Evolutionary conservation across 345 rosid species (phyloP).

Genomic region (Linum usitatissimum): DNA sequence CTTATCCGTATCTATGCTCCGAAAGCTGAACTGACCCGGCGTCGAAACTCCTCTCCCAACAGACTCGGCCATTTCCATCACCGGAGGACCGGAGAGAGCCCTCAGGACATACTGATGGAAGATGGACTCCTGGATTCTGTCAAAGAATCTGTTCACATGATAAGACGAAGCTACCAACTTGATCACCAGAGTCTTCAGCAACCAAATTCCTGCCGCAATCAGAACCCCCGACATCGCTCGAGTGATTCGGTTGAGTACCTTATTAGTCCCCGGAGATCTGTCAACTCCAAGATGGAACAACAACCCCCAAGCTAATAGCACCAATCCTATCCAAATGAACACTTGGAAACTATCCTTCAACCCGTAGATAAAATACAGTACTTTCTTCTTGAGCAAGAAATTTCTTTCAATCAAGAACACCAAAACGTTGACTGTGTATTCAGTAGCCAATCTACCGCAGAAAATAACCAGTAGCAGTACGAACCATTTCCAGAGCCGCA

Average conservation of each 20-base stretch:
- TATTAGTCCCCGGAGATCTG: constrained; percentile 24
- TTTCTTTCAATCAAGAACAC: constrained; percentile 48
- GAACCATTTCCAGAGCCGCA: constrained; percentile 50
- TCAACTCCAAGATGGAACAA: constrained; percentile 33
- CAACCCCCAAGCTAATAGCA: constrained; percentile 46
- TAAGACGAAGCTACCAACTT: constrained; percentile 46
- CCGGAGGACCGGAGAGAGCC: constrained; percentile 51
- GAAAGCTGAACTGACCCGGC: constrained; percentile 43
- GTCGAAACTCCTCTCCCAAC: constrained; percentile 11
- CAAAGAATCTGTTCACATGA: constrained; percentile 47
- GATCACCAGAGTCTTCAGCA: constrained; percentile 38
- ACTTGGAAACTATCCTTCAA: constrained; percentile 41
- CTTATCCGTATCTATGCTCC: constrained; percentile 17
- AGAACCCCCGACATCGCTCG: constrained; percentile 36
- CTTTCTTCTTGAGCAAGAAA: constrained; percentile 51
- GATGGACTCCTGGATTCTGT: constrained; percentile 53
- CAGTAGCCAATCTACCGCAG: constrained; percentile 40
- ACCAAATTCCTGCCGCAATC: constrained; percentile 39
- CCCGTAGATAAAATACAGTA: constrained; percentile 51
- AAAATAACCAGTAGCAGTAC: constrained; percentile 36
- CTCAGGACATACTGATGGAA: constrained; percentile 47
- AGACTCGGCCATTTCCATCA: constrained; percentile 37
- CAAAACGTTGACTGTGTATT: constrained; percentile 34
- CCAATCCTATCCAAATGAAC: constrained; percentile 37
- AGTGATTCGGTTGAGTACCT: constrained; percentile 31